Conservation (phyloP, 2,329 filamentous ascomycete genomes). For the Sclerotiophoma versabilis region DNA sequence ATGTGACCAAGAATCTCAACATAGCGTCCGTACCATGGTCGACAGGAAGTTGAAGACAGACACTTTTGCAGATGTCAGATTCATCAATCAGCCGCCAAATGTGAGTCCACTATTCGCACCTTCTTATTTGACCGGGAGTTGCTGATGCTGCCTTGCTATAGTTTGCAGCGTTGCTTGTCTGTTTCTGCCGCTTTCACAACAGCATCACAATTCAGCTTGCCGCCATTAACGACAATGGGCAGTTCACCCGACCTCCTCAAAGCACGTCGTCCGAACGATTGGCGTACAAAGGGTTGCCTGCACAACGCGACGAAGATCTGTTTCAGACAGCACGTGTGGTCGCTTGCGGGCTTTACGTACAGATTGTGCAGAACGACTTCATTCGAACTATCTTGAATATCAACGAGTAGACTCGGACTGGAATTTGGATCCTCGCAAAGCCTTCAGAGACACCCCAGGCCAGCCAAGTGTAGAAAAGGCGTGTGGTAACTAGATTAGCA, state of each 20-base stretch:
- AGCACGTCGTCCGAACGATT: not conserved
- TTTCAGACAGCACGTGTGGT: slow-evolving; percentile 57
- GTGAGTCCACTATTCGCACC: slow-evolving; percentile 53
- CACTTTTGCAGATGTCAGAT: slow-evolving; percentile 67
- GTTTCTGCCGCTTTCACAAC: slow-evolving; percentile 79
- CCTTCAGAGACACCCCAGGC: too few species aligned
- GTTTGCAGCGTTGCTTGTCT: slow-evolving; percentile 62
- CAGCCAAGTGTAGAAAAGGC: too few species aligned
- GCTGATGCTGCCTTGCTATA: not conserved
- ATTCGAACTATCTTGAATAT: slow-evolving; percentile 77
- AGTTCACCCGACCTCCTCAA: slow-evolving; percentile 63
- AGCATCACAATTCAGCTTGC: slow-evolving; percentile 77
- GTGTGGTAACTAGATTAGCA: too few species aligned
- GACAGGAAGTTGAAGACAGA: slow-evolving; percentile 72
- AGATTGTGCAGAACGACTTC: slow-evolving; percentile 67
- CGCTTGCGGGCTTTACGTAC: slow-evolving; percentile 53
- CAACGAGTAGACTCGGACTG: too few species aligned
- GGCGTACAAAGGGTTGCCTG: not conserved
- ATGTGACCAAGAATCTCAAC: slow-evolving; percentile 68
- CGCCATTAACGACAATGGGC: slow-evolving; percentile 78
- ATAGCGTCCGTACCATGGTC: slow-evolving; percentile 65
- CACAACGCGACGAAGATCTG: slow-evolving; percentile 53
- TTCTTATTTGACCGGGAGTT: not conserved
- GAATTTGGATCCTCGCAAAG: too few species aligned
- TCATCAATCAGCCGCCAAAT: slow-evolving; percentile 70